phyloP scores from a whole-genome alignment of 148 eudicot species.

The Diospyros lotus region DNA sequence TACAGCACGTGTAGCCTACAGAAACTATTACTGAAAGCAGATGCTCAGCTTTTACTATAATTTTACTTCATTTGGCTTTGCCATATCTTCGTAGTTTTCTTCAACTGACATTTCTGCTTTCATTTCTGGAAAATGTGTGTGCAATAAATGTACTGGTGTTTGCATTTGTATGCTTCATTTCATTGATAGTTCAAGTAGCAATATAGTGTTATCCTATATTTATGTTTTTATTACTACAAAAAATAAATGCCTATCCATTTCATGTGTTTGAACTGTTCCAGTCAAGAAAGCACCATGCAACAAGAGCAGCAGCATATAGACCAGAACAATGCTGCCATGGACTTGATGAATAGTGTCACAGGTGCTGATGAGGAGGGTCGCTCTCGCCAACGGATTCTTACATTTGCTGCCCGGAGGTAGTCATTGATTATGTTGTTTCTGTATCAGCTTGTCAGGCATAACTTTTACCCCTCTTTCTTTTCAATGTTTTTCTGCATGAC shows the following conservation, averaged over 20 bases:
- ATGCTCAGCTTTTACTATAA: no score
- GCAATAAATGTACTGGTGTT: no score
- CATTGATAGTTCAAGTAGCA: no score
- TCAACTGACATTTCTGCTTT: no score
- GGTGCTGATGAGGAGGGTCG: slow-evolving; percentile 86
- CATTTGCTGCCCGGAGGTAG: slow-evolving; percentile 89
- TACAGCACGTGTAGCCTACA: no score
- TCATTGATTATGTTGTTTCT: slow-evolving; percentile 2
- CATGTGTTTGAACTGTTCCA: slow-evolving; percentile 24
- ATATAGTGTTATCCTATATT: no score
- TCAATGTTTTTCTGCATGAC: not conserved
- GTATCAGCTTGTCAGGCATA: slow-evolving; percentile 4
- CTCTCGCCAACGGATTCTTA: slow-evolving; percentile 85
- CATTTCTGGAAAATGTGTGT: no score
- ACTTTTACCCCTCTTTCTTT: not conserved
- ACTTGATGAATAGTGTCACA: slow-evolving; percentile 75
- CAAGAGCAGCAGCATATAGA: slow-evolving; percentile 28
- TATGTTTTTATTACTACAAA: no score
- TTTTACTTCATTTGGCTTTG: no score
- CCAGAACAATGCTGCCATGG: slow-evolving; percentile 73
- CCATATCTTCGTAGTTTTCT: no score
- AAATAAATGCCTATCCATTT: not conserved
- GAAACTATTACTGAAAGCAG: no score
- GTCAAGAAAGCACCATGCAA: slow-evolving; percentile 50
- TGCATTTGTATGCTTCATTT: no score